Conservation (phyloP, 352 stramenopile genomes). For the Phytophthora fragariae region DNA sequence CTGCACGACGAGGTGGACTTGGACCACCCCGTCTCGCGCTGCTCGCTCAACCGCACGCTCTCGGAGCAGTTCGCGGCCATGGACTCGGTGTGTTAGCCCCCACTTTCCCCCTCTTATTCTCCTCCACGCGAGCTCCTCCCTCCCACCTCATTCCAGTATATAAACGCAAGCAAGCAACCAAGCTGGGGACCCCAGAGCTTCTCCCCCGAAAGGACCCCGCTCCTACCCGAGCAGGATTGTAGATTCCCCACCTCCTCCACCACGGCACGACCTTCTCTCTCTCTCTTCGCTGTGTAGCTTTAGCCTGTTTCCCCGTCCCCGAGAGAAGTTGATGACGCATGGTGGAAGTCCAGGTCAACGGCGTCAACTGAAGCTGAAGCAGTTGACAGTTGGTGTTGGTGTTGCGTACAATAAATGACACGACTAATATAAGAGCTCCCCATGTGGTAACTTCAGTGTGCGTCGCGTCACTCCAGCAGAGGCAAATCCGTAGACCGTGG, state of each 20-base stretch:
- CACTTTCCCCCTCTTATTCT: not conserved
- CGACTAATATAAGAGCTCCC: slow-evolving; percentile 41
- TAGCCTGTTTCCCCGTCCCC: slow-evolving; percentile 20
- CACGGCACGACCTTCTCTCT: slow-evolving; percentile 23
- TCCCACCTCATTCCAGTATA: slow-evolving; percentile 17
- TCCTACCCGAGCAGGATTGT: slow-evolving; percentile 29
- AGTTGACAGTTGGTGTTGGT: slow-evolving; percentile 10
- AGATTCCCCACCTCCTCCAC: slow-evolving; percentile 26
- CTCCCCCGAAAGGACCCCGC: slow-evolving; percentile 12
- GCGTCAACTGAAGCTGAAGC: not conserved
- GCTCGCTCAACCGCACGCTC: slow-evolving; percentile 78
- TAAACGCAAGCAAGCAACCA: slow-evolving; percentile 28
- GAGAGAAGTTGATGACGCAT: slow-evolving; percentile 34
- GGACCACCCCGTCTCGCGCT: slow-evolving; percentile 73
- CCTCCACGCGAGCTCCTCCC: slow-evolving; percentile 15
- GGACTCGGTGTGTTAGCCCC: slow-evolving; percentile 79
- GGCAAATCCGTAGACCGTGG: no score
- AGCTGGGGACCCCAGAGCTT: slow-evolving; percentile 9
- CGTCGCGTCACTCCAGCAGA: not conserved
- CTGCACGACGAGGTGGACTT: slow-evolving; percentile 57
- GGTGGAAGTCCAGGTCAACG: slow-evolving; percentile 24
- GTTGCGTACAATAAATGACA: slow-evolving; percentile 47
- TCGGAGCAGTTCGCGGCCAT: slow-evolving; percentile 79
- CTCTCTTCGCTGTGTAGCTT: slow-evolving; percentile 1
- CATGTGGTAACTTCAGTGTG: not conserved